phyloP scores from a whole-genome alignment of 257 asterid genomes.

The Jacaranda mimosifolia region DNA sequence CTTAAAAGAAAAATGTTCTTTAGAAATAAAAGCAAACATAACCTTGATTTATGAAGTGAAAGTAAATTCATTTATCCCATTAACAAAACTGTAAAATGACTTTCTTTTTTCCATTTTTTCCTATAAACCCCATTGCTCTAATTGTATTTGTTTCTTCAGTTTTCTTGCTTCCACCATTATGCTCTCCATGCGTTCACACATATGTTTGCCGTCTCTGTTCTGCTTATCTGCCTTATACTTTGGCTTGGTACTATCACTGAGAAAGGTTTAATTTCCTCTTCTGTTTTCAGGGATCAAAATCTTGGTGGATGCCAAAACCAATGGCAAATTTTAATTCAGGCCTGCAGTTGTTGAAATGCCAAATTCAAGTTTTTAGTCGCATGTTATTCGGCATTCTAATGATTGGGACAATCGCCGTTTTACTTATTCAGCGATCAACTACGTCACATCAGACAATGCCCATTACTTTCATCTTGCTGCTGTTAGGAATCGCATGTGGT shows the following conservation, averaged over 20 bases:
- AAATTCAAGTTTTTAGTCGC: conserved; percentile 73
- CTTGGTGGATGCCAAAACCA: conserved; percentile 88
- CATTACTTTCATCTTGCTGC: conserved; percentile 69
- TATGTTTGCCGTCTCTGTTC: neutral
- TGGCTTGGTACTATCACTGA: neutral
- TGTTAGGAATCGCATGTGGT: conserved; percentile 73
- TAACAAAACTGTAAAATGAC: neutral
- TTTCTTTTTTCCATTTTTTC: neutral
- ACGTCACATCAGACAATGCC: conserved; percentile 84
- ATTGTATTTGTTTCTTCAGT: neutral
- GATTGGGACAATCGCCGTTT: conserved; percentile 59
- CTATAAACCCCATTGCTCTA: neutral
- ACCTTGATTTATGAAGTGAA: neutral
- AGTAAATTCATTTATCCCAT: neutral
- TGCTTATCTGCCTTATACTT: neutral
- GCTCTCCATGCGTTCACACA: neutral
- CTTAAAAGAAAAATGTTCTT: too few species aligned
- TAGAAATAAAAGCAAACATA: too few species aligned
- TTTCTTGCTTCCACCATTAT: neutral
- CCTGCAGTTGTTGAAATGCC: conserved; percentile 70
- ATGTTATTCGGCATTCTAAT: conserved; percentile 71
- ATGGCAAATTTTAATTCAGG: conserved; percentile 68
- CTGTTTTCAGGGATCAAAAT: conserved; percentile 59
- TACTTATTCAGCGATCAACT: conserved; percentile 75
- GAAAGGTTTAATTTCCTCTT: too few species aligned